These are phyloP conservation scores for Alternaria novae-zelandiae DNA, from an alignment of 2,329 filamentous ascomycete species.

Conservation along the genomic window DNA sequence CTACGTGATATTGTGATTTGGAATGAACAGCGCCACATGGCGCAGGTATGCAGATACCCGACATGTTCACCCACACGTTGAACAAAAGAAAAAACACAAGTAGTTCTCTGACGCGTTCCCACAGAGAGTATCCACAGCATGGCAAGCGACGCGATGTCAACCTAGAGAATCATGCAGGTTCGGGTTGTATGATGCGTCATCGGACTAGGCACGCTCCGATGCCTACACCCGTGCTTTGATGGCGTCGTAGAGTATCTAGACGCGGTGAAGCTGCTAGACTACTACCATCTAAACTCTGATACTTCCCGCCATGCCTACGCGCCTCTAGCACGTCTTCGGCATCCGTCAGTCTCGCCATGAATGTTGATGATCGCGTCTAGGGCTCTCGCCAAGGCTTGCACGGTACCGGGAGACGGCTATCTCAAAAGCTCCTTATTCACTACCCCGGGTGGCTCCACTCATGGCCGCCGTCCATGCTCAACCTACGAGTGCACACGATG, in stretches of 20 bases:
- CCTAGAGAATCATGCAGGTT: not conserved
- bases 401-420: conserved; percentile 6
- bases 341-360: not conserved
- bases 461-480: conserved; percentile 30
- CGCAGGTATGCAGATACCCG: not conserved
- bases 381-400: conserved; percentile 9
- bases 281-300: not conserved
- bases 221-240: not conserved
- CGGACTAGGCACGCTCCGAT: conserved; percentile 1
- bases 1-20: not conserved
- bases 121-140: not conserved
- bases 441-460: conserved; percentile 23
- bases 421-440: conserved; percentile 14
- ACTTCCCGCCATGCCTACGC: not conserved
- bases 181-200: conserved; percentile 1
- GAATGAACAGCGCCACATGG: not conserved
- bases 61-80: not conserved
- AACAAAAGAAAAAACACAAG: not conserved
- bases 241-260: not conserved
- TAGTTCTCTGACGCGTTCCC: not conserved
- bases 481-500: conserved; percentile 15
- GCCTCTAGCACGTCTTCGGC: not conserved
- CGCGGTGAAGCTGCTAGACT: not conserved
- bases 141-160: not conserved
- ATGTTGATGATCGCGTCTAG: conserved; percentile 4